Percentiles rank a stretch among this genome's conserved stretches.
Conservation (phyloP, 768 basidiomycete species). For the Sarcodon sp. region DNA sequence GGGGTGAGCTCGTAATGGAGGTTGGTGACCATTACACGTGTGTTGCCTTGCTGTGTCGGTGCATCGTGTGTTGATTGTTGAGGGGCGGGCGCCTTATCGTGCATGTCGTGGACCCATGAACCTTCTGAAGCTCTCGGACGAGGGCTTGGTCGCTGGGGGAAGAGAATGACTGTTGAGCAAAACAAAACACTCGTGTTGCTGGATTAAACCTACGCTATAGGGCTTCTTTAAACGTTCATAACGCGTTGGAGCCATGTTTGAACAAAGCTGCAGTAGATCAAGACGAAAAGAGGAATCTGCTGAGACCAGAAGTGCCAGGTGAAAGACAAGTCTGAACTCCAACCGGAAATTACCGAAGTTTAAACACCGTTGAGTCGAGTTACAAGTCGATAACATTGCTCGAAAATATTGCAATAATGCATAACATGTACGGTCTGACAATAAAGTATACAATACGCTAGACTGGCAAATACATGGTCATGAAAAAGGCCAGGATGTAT, state of each 20-base stretch:
- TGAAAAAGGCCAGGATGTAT: too few relatives aligned
- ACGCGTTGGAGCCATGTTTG: conserved; percentile 2
- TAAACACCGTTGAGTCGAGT: too few relatives aligned
- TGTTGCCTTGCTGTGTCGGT: conserved; percentile 20
- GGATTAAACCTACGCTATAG: conserved; percentile 11
- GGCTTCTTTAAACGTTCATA: conserved; percentile 13
- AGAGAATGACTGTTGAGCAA: conserved; percentile 2
- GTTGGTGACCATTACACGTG: conserved; percentile 71
- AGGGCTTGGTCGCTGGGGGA: conserved; percentile 38
- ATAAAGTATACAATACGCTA: too few relatives aligned
- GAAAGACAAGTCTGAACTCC: too few relatives aligned
- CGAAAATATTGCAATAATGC: too few relatives aligned
- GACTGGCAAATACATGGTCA: too few relatives aligned
- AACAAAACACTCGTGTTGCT: neutral
- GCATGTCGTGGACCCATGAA: conserved; percentile 68
- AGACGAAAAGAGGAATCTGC: neutral
- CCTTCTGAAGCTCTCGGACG: conserved; percentile 38
- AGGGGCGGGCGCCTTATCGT: conserved; percentile 13
- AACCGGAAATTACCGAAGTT: too few relatives aligned
- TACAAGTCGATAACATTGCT: too few relatives aligned
- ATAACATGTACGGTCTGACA: too few relatives aligned
- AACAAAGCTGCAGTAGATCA: neutral
- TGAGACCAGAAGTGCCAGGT: too few relatives aligned
- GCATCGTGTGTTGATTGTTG: conserved; percentile 13
- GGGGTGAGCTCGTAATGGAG: conserved; percentile 87